Evolutionary conservation across 2,329 filamentous ascomycete species (phyloP), one percentile per base, ranked within the genome.

Genomic region (Nannizziopsis barbatae): DNA sequence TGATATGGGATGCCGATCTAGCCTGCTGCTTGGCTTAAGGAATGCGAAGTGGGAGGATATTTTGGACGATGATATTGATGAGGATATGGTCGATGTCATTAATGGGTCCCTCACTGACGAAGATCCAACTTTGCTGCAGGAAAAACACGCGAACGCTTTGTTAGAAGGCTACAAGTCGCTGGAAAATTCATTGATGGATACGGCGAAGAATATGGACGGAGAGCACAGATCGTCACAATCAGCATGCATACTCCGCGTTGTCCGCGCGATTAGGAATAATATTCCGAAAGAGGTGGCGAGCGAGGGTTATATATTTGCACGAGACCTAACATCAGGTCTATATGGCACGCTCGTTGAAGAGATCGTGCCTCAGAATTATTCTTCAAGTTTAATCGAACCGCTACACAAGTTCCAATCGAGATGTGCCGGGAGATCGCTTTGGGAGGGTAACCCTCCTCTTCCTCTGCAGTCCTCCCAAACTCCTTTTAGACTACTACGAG

Each of bases 401-500:
- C 63, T 1, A 61, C 62, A n/a, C 60, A 60, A 2, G 62, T 68
- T 0, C 62, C 75, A 36, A 63, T 69, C 1, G 74, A 59, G 22
- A 73, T 85, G 0, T 72, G 35, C 75, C 1, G 80, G 82, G 5
- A 74, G 80, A 45, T 73, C 77, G 0, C 70, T 95, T 0, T 95
- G 89, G 89, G 87, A 93, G 61, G 85, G 85, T 0, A 71, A 77
- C 33, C 84, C 85, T 0, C 72, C 79, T 20, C 63, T 95, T 37
- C 90, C 90, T 0, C 74, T 80, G 5, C 86, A 92, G 58, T 87
- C 87, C 1, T 90, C 86, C 0, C 81, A 86, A 0, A 73, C 75
- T 15, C 71, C 80, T 0, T 94, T 94, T 60, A 77, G 75, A 51
- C 81, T 93, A 47, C 60, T 95, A 42, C 77, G 79, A 18, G 72